A percentile compares a stretch with the other conserved stretches of the same genome.
Conservation (phyloP, 1,284 basidiomycete genomes). For the Apiotrichum domesticum region DNA sequence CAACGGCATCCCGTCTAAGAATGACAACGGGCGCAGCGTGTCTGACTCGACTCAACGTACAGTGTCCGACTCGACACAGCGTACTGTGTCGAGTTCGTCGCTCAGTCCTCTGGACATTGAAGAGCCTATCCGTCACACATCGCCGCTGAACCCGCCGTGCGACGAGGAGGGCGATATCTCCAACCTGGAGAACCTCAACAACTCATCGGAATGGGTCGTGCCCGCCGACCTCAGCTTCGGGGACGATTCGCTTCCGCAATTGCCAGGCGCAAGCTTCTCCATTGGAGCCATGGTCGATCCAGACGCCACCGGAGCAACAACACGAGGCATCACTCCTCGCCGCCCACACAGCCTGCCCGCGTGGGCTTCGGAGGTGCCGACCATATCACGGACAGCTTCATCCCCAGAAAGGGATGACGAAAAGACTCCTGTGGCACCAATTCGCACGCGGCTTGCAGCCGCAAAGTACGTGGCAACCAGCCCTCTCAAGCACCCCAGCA, state of each 20-base stretch:
- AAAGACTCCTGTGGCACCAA: background rate
- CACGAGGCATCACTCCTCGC: background rate
- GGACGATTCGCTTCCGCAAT: background rate
- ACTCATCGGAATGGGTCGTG: slow-evolving; percentile 4
- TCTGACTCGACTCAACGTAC: background rate
- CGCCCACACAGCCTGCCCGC: background rate
- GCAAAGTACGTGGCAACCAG: background rate
- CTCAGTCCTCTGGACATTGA: background rate
- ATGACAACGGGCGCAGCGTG: background rate
- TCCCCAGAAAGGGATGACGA: background rate
- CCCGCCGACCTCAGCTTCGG: background rate
- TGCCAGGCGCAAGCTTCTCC: background rate
- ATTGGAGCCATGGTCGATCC: slow-evolving; percentile 3
- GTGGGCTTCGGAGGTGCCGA: background rate
- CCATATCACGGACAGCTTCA: background rate
- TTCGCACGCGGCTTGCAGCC: background rate
- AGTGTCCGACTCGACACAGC: slow-evolving; percentile 1
- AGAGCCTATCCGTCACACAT: slow-evolving; percentile 2
- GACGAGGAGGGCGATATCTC: background rate
- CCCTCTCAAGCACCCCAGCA: background rate
- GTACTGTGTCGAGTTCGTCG: background rate
- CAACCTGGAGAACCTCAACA: slow-evolving; percentile 1
- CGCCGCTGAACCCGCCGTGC: background rate
- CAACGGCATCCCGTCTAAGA: background rate
- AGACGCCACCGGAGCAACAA: background rate